Evolutionary conservation across 306 rosid genomes (phyloP).

Genomic region (Senna tora): DNA sequence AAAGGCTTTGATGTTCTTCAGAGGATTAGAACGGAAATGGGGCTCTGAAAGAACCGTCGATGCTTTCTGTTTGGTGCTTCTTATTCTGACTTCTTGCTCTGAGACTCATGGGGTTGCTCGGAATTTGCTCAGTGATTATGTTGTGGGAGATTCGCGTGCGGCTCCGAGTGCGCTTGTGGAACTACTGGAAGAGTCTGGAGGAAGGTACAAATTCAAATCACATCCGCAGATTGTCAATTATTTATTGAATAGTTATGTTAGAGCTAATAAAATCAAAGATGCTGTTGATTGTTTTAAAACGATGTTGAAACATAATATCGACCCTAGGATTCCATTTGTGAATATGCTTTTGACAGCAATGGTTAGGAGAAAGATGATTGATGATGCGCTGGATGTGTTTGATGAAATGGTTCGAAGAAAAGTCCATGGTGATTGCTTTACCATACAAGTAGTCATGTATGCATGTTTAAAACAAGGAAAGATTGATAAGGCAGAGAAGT

Average conservation of each 20-base stretch:
- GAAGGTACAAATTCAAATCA: constrained; percentile 48
- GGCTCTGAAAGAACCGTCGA: constrained; percentile 49
- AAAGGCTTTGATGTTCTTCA: constrained; percentile 56
- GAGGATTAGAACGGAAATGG: constrained; percentile 31
- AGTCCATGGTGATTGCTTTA: constrained; percentile 51
- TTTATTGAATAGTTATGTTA: constrained; percentile 62
- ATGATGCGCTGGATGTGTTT: constrained; percentile 49
- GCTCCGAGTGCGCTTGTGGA: constrained; percentile 41
- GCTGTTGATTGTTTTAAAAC: constrained; percentile 59
- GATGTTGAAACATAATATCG: constrained; percentile 51
- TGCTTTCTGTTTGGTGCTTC: constrained; percentile 57
- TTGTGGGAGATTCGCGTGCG: constrained; percentile 45
- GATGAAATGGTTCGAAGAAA: constrained; percentile 54
- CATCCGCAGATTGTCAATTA: constrained; percentile 58
- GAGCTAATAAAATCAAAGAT: constrained; percentile 53
- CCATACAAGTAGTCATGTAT: constrained; percentile 52
- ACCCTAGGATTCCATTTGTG: constrained; percentile 50
- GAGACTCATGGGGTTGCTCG: constrained; percentile 33
- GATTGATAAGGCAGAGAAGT: constrained; percentile 51
- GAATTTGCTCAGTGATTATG: constrained; percentile 47
- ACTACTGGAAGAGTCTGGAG: constrained; percentile 46
- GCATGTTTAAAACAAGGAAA: constrained; percentile 56
- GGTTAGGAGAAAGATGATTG: constrained; percentile 57
- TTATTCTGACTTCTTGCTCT: constrained; percentile 46
- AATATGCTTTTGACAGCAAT: constrained; percentile 59